Evolutionary conservation across 148 eudicot species (phyloP).

Genomic region (Persicaria tinctoria): DNA sequence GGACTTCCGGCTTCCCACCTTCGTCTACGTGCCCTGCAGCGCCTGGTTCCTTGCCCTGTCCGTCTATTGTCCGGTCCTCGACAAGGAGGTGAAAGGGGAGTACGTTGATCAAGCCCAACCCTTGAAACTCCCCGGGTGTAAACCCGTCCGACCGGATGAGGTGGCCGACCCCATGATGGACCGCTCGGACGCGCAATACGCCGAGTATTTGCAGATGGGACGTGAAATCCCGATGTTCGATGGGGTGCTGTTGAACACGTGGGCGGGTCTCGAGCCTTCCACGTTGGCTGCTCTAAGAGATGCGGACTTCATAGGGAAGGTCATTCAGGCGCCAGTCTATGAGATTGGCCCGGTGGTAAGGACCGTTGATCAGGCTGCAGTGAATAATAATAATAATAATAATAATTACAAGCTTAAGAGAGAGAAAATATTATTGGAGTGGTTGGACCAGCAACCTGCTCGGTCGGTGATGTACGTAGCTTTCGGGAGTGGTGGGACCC

Average conservation of each 20-base stretch:
- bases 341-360: constrained; percentile 10
- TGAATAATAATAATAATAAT: too few relatives aligned
- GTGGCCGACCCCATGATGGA: constrained; percentile 37
- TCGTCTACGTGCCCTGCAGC: constrained; percentile 18
- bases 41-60: constrained; percentile 24
- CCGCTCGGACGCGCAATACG: constrained; percentile 20
- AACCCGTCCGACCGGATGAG: constrained; percentile 32
- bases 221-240: constrained; percentile 19
- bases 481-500: constrained; percentile 44
- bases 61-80: constrained; percentile 14
- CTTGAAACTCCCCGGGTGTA: constrained; percentile 27
- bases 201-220: constrained; percentile 23
- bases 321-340: constrained; percentile 26
- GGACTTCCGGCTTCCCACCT: constrained; percentile 14
- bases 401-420: not conserved
- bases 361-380: not conserved
- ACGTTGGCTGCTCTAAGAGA: constrained; percentile 29
- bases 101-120: constrained; percentile 21
- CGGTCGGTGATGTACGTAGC: constrained; percentile 33
- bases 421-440: not conserved
- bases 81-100: constrained; percentile 16
- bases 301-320: constrained; percentile 7
- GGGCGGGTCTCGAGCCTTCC: constrained; percentile 36
- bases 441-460: constrained; percentile 28
- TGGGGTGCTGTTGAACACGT: constrained; percentile 39